Conservation (phyloP, 331 rosid genomes). For the Acacia concinna region DNA sequence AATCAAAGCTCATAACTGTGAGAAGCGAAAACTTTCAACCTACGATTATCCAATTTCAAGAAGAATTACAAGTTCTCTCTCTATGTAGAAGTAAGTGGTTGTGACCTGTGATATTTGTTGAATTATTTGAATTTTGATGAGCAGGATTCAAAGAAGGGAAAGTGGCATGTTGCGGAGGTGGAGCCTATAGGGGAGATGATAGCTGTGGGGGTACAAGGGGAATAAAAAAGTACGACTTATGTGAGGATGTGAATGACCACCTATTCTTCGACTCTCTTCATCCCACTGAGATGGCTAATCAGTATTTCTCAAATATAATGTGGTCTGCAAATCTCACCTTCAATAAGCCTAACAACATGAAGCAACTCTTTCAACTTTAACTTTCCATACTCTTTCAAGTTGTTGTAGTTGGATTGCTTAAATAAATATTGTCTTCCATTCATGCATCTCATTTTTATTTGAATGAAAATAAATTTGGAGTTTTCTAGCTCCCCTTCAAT, state of each 20-base stretch:
- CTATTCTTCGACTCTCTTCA: neutral
- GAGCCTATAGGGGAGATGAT: neutral
- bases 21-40: too few species aligned
- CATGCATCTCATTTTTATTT: neutral
- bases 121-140: neutral
- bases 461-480: neutral
- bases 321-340: neutral
- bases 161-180: neutral
- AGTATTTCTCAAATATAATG: neutral
- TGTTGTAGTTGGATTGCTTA: neutral
- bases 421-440: neutral
- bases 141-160: neutral
- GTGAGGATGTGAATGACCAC: neutral
- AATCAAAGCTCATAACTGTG: too few species aligned
- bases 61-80: neutral
- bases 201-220: constrained; percentile 3
- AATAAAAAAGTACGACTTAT: neutral
- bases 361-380: neutral
- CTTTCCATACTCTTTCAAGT: neutral
- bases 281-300: neutral
- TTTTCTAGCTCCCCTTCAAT: neutral
- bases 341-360: neutral
- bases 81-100: neutral
- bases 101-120: neutral
- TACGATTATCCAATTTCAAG: neutral